phyloP scores from a whole-genome alignment of 1,284 basidiomycete genomes.

The Pseudozyma flocculosa region DNA sequence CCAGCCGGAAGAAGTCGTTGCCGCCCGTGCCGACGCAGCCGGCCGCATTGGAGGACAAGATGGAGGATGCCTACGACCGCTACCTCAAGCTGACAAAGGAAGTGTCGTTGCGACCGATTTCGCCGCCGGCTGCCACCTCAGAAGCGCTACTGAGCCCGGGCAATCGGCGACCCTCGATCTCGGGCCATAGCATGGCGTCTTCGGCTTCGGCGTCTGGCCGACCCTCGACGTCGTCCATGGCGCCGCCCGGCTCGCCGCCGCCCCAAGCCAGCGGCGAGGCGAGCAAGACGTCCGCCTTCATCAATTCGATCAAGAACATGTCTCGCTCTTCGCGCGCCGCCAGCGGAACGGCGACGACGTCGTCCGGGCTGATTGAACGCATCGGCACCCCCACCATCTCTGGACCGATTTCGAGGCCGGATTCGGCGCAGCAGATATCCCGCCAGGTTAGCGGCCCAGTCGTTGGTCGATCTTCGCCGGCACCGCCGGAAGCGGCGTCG shows the following conservation, averaged over 20 bases:
- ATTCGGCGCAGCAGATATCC: slow-evolving; percentile 1
- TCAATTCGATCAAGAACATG: slow-evolving; percentile 47
- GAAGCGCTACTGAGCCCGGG: not conserved
- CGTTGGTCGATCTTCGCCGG: not conserved
- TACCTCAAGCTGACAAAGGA: slow-evolving; percentile 65
- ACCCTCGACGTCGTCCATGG: slow-evolving; percentile 12
- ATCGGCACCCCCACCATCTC: slow-evolving; percentile 15
- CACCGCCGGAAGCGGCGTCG: slow-evolving; percentile 62
- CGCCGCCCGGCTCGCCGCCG: slow-evolving; percentile 9
- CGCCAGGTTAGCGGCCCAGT: not conserved
- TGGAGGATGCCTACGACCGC: slow-evolving; percentile 86
- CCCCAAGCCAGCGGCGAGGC: slow-evolving; percentile 7
- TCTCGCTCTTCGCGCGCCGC: slow-evolving; percentile 2
- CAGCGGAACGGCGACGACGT: not conserved
- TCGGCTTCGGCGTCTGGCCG: slow-evolving; percentile 1
- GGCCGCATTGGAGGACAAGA: slow-evolving; percentile 52
- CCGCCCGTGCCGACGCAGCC: not conserved
- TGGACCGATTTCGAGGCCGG: slow-evolving; percentile 13
- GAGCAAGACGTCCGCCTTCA: slow-evolving; percentile 40
- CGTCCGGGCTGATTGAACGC: not conserved
- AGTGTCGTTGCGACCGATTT: slow-evolving; percentile 31
- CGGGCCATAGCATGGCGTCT: slow-evolving; percentile 2
- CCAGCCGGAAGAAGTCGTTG: slow-evolving; percentile 14
- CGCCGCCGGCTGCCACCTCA: slow-evolving; percentile 15
- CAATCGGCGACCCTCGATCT: not conserved